Conservation (phyloP, 2,329 filamentous ascomycete genomes). For the Xylariales sp. region DNA sequence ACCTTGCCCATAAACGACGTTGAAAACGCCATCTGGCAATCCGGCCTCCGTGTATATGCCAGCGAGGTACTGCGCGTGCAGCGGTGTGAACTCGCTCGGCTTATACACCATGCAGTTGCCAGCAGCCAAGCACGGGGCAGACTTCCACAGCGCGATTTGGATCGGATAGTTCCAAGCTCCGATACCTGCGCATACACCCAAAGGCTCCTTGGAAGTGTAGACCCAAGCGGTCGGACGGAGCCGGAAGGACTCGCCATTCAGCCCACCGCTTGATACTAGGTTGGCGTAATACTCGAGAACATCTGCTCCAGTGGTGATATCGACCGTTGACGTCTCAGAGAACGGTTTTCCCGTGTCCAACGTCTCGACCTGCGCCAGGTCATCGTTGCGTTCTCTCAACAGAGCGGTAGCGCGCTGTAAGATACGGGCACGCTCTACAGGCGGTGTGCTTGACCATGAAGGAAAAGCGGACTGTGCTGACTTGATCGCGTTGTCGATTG, state of each 20-base stretch:
- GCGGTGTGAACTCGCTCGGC: conserved; percentile 78
- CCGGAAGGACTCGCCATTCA: conserved; percentile 75
- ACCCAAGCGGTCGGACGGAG: conserved; percentile 74
- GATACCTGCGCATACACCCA: conserved; percentile 82
- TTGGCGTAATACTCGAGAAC: conserved; percentile 85
- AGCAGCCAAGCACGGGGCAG: conserved; percentile 76
- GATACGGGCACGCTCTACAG: conserved; percentile 70
- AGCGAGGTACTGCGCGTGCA: conserved; percentile 74
- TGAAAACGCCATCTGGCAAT: conserved; percentile 78
- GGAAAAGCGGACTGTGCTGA: conserved; percentile 70
- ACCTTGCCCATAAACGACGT: conserved; percentile 76
- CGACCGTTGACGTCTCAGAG: conserved; percentile 78
- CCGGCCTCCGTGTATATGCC: conserved; percentile 75
- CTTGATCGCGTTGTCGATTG: conserved; percentile 67
- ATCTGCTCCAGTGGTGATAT: conserved; percentile 77
- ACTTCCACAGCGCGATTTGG: conserved; percentile 88
- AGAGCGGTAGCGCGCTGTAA: conserved; percentile 71
- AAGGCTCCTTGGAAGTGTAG: conserved; percentile 74
- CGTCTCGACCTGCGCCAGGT: conserved; percentile 74
- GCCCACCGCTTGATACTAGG: conserved; percentile 68
- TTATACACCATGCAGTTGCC: conserved; percentile 92
- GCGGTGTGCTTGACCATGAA: conserved; percentile 69
- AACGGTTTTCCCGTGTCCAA: conserved; percentile 83
- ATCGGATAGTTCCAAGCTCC: conserved; percentile 92
- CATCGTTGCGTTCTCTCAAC: conserved; percentile 71